Evolutionary conservation across 176 grass and related monocot species (phyloP).

Genomic region (Triticum turgidum): DNA sequence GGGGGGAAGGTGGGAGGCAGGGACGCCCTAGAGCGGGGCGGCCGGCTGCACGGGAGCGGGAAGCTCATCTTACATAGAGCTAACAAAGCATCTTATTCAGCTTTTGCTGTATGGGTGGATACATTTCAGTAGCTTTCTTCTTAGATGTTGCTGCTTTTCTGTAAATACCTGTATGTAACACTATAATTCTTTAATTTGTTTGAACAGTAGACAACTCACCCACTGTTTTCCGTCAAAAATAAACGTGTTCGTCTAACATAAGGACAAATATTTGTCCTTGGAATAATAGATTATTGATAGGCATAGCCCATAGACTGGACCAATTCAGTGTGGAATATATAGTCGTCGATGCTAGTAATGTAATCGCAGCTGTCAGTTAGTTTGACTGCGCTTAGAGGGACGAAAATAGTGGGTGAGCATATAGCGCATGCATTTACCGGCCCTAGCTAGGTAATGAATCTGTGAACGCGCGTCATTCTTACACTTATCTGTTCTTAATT

Average conservation of each 20-base stretch:
- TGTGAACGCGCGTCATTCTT: background rate
- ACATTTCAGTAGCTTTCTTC: no score
- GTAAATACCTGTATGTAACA: no score
- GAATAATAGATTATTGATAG: conserved; percentile 9
- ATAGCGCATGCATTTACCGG: conserved; percentile 30
- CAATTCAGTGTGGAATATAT: background rate
- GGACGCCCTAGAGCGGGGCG: no score
- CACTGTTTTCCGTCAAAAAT: no score
- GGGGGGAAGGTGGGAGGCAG: no score
- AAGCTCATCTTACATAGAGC: no score
- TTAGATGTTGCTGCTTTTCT: no score
- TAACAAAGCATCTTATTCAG: background rate
- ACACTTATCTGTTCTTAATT: background rate
- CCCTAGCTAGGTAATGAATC: background rate
- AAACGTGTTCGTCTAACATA: background rate
- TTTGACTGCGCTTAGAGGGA: conserved; percentile 25
- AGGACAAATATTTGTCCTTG: background rate
- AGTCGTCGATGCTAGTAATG: background rate
- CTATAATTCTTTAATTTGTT: no score
- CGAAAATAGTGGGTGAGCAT: conserved; percentile 17
- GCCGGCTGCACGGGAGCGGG: no score
- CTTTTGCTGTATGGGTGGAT: no score
- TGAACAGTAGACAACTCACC: no score
- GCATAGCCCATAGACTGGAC: background rate
- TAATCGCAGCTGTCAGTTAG: background rate